Evolutionary conservation across 2,329 filamentous ascomycete species (phyloP).

Genomic region (Simplicillium aogashimaense): DNA sequence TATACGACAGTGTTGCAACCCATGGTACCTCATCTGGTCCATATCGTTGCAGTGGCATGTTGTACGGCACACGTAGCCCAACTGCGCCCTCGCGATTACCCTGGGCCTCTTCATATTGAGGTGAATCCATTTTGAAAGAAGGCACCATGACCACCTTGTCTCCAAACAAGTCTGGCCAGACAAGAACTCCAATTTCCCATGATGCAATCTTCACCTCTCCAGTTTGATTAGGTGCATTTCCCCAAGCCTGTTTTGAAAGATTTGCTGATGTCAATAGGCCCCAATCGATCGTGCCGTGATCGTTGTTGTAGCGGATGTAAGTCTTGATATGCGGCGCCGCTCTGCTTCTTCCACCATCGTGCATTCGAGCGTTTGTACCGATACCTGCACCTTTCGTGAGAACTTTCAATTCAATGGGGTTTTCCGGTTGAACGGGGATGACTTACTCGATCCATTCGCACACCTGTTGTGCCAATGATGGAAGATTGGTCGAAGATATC

Average conservation of each 20-base stretch:
- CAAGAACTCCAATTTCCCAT: slow-evolving; percentile 74
- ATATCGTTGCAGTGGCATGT: slow-evolving; percentile 63
- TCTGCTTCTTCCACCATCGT: slow-evolving; percentile 50
- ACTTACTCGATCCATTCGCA: slow-evolving; percentile 20
- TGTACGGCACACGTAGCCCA: slow-evolving; percentile 75
- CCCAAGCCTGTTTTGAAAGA: slow-evolving; percentile 83
- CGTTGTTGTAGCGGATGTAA: slow-evolving; percentile 57
- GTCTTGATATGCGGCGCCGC: slow-evolving; percentile 88
- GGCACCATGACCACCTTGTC: slow-evolving; percentile 52
- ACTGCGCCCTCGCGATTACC: slow-evolving; percentile 33
- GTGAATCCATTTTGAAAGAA: slow-evolving; percentile 53
- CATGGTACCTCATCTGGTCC: slow-evolving; percentile 57
- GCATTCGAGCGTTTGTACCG: slow-evolving; percentile 5
- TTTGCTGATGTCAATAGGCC: slow-evolving; percentile 87
- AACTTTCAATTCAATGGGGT: neutral
- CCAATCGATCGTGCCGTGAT: slow-evolving; percentile 60
- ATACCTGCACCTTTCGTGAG: neutral
- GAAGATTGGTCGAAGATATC: slow-evolving; percentile 60
- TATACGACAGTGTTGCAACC: slow-evolving; percentile 56
- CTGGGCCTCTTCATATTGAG: slow-evolving; percentile 25
- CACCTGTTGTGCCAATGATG: slow-evolving; percentile 66
- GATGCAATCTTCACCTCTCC: slow-evolving; percentile 64
- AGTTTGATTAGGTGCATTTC: slow-evolving; percentile 45
- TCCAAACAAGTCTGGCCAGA: slow-evolving; percentile 60
- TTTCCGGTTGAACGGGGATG: neutral